Percentiles rank a stretch among this genome's conserved stretches.
phyloP scores from a whole-genome alignment of 441 rosid genomes.

The Rhodomyrtus psidioides region DNA sequence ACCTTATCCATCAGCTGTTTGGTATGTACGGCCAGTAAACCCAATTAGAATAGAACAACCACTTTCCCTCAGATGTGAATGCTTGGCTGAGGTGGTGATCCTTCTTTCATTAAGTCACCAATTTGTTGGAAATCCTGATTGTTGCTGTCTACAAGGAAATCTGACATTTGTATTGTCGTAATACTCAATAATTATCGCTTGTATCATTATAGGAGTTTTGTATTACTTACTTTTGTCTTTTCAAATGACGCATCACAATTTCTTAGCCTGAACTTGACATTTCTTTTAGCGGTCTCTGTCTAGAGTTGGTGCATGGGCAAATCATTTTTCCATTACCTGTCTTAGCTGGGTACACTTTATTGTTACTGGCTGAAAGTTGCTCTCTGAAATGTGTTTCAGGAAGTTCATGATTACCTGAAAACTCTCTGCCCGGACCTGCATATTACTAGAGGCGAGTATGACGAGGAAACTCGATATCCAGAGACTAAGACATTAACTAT shows the following conservation, averaged over 20 bases:
- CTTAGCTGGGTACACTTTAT: background rate
- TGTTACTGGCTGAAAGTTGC: background rate
- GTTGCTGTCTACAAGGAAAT: background rate
- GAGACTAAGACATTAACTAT: constrained; percentile 82
- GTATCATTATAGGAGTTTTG: background rate
- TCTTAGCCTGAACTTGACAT: background rate
- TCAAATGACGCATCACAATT: background rate
- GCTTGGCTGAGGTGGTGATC: background rate
- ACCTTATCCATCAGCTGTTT: background rate
- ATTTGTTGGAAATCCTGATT: background rate
- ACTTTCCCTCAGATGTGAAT: background rate
- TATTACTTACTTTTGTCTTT: background rate
- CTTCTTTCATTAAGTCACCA: background rate
- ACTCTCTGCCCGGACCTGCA: constrained; percentile 87
- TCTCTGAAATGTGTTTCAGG: constrained; percentile 27
- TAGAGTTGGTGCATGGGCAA: background rate
- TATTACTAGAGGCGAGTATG: constrained; percentile 80
- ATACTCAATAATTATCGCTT: background rate
- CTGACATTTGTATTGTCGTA: background rate
- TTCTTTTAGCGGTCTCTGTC: background rate
- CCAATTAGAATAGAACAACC: background rate
- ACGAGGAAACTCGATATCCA: constrained; percentile 74
- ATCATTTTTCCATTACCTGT: background rate
- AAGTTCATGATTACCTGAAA: constrained; percentile 93
- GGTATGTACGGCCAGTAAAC: background rate